A percentile compares a stretch with the other conserved stretches of the same genome.
Conservation (phyloP, 805 yeast genomes). For the Starmerella lactis-condensi region DNA sequence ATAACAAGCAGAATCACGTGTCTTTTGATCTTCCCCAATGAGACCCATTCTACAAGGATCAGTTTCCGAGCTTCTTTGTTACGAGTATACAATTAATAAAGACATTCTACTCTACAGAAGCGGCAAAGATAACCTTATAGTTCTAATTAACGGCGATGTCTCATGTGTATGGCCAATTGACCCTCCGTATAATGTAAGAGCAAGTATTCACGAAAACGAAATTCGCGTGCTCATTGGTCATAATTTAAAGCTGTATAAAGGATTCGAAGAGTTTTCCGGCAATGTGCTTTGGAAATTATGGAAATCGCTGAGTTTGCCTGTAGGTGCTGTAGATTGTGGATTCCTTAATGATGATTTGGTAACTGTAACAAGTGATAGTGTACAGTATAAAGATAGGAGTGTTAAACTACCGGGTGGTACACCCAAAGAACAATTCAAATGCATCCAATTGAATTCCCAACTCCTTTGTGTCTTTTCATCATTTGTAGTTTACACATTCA, state of each 20-base stretch:
- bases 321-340: too few species aligned
- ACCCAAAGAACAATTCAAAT: too few species aligned
- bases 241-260: conserved; percentile 16
- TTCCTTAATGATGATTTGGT: too few species aligned
- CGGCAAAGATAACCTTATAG: conserved; percentile 65
- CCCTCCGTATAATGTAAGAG: conserved; percentile 46
- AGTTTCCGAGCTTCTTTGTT: conserved; percentile 23
- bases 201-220: conserved; percentile 35
- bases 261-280: conserved; percentile 14
- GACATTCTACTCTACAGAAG: conserved; percentile 56
- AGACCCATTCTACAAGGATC: conserved; percentile 55
- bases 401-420: too few species aligned
- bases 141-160: conserved; percentile 32
- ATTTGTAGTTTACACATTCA: too few species aligned
- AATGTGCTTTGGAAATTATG: too few species aligned
- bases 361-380: too few species aligned
- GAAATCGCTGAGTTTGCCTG: too few species aligned
- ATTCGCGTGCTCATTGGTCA: conserved; percentile 18
- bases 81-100: conserved; percentile 46
- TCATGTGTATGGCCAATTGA: conserved; percentile 64
- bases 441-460: too few species aligned
- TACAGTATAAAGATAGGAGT: too few species aligned
- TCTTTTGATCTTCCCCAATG: conserved; percentile 1
- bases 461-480: too few species aligned
- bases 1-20: neutral